phyloP scores from a whole-genome alignment of 768 basidiomycete genomes.

The Rhizopogon vulgaris region DNA sequence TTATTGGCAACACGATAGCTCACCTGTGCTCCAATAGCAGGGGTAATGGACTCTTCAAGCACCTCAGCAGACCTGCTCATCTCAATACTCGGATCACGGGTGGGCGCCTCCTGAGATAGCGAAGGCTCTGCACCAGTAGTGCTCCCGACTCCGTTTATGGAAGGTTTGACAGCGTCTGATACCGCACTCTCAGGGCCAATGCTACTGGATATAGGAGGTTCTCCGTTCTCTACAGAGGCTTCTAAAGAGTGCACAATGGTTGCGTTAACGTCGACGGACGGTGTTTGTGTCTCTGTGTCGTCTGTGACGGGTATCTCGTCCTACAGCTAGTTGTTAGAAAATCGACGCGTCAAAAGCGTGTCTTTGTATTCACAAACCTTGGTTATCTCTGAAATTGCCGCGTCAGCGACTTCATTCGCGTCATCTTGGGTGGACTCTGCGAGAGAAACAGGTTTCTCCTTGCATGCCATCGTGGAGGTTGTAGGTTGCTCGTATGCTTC shows the following conservation, averaged over 20 bases:
- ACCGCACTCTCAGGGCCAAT: not conserved
- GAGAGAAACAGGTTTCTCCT: not conserved
- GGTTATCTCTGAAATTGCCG: not conserved
- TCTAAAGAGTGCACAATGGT: not conserved
- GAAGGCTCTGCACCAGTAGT: conserved; percentile 1
- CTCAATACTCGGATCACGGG: not conserved
- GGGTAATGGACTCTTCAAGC: not conserved
- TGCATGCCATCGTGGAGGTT: too few relatives aligned
- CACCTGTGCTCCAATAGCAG: not conserved
- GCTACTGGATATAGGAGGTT: not conserved
- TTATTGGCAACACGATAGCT: not conserved
- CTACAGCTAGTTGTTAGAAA: not conserved
- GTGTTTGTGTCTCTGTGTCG: not conserved
- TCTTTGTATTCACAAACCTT: not conserved
- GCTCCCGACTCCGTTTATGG: conserved; percentile 3
- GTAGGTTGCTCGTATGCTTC: not conserved
- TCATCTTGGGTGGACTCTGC: not conserved
- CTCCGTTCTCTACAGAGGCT: not conserved
- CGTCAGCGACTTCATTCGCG: not conserved
- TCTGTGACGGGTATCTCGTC: not conserved
- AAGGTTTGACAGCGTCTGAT: not conserved
- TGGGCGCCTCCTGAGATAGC: not conserved
- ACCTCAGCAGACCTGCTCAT: not conserved
- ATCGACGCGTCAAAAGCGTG: conserved; percentile 4
- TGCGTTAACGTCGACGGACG: not conserved